A percentile compares a stretch with the other conserved stretches of the same genome.
Conservation (phyloP, 345 rosid genomes). For the Trapa bicornis region DNA sequence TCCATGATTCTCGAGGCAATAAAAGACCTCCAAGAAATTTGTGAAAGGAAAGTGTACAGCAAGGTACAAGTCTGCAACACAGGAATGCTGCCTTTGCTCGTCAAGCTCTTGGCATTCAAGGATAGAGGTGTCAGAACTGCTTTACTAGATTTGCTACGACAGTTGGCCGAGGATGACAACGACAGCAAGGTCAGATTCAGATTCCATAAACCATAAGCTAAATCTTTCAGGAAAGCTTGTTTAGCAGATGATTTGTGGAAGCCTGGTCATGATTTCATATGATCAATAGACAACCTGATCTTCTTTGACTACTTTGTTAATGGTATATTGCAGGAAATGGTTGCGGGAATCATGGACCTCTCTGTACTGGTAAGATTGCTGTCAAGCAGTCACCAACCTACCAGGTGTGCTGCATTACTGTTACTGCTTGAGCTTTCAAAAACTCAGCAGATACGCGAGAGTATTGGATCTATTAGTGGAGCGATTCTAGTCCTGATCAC, state of each 20-base stretch:
- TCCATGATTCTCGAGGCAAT: constrained; percentile 61
- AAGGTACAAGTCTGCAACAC: constrained; percentile 39
- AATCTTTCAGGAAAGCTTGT: not conserved
- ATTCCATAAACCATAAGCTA: not conserved
- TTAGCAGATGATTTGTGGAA: not conserved
- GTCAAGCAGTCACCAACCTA: constrained; percentile 50
- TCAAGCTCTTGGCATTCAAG: constrained; percentile 32
- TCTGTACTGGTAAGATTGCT: constrained; percentile 39
- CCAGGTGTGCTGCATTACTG: constrained; percentile 39
- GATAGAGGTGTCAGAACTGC: constrained; percentile 45
- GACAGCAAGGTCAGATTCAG: constrained; percentile 47
- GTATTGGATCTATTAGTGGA: constrained; percentile 51
- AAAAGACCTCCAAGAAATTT: constrained; percentile 43
- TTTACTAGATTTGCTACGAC: constrained; percentile 39
- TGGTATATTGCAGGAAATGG: constrained; percentile 43
- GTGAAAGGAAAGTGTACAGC: constrained; percentile 36
- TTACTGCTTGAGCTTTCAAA: constrained; percentile 64
- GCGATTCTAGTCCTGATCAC: constrained; percentile 70
- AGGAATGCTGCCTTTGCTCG: constrained; percentile 52
- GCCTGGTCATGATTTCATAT: no score
- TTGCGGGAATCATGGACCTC: constrained; percentile 32
- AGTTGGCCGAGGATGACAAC: constrained; percentile 39
- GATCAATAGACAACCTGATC: no score
- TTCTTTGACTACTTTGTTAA: not conserved
- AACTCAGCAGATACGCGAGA: constrained; percentile 31